Base-by-base conservation (phyloP, 2,329 filamentous ascomycete genomes). In the Colletotrichum noveboracense region DNA sequence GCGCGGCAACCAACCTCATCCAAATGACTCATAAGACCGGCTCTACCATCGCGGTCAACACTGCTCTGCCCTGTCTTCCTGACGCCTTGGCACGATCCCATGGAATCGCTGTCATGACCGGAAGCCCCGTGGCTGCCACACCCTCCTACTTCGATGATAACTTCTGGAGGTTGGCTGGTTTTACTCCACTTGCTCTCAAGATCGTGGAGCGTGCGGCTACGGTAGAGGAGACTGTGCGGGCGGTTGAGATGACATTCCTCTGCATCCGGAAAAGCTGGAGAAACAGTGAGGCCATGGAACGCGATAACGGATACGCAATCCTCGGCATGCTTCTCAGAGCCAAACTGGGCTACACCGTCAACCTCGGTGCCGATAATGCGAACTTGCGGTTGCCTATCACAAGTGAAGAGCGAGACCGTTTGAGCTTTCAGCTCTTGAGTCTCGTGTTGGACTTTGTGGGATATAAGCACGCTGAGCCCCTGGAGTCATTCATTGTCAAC, bases 241-340 rank as follows among this genome's bases (percentile, higher is more conserved):
- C 96, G 2, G 92, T 97, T 4, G 93, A 97, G 80, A 94, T 97
- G 80, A 88, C 98, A 30, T 96, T 98, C 77, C 92, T 94, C 78
- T 95, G 95, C 76, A 94, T 98, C 66, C 94, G 94, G 78, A 94
- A 94, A 78, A 98, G 94, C 82, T 99, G 97, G 97, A 92, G 97
- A 78, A 98, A 98, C 79, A 98, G 97, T 79, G 97, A 99, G 83
- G 96, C 97, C 30, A 98, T 99, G 94, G 97, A 99, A 84, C 93
- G 95, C 80, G 96, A 98, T 75, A 97, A 97, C 79, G 97, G 96
- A 0, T 99, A 98, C 82, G 94, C 95, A 30, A 94, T 98, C 43
- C 86, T 99, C 66, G 94, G 94, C 55, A 92, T 96, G 84, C 89
- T 98, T 21, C 86, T 99, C 28, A 93, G 95, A 70, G 94, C 95